Base-by-base conservation (phyloP, 2,329 filamentous ascomycete species). In the Colletotrichum cuscutae region DNA sequence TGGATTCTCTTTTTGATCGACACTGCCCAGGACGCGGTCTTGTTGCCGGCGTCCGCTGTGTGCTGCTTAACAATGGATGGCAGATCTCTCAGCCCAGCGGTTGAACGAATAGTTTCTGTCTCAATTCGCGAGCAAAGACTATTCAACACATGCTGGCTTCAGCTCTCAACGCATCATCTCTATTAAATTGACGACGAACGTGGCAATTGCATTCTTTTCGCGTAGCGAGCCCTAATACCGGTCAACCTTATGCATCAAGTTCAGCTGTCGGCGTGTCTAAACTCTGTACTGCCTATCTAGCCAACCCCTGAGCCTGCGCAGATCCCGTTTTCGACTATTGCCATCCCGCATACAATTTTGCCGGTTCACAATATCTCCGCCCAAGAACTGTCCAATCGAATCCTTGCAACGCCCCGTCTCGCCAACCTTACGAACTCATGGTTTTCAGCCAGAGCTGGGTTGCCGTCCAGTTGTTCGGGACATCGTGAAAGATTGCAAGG, bases 281-380 rank as follows among this genome's bases (percentile, higher is more conserved):
- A 37, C 30, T 52, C 28, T 37, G 13, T 5, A 49, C 30, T 46
- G 49, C 26, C 42, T 49, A 49, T 49, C 42, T 30, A 46, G 65
- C 24, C 32, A 11, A 52, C 46, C 59, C 52, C 32, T 54, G 60
- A 46, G 26, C 53, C 46, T 52, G 42, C 60, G 59, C 66, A 60
- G 30, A 73, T 65, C 71, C 53, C 13, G 42, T 70, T n/a, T 64
- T 53, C 28, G 54, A 32, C 66, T 65, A 65, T 72, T 70, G 70
- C 54, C 28, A 60, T 57, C 54, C 56, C 66, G 42, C 70, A 62
- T 64, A 24, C 26, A 63, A 37, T 22, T 30, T 46, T 54, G 32
- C 59, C 42, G 59, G 60, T 53, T 57, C 32, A 59, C 42, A 28
- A 62, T 59, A 13, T 59, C 52, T 24, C 46, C 32, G 15, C 12